Base-by-base conservation (phyloP, 2,329 filamentous ascomycete species). In the Colletotrichum tamarilloi region DNA sequence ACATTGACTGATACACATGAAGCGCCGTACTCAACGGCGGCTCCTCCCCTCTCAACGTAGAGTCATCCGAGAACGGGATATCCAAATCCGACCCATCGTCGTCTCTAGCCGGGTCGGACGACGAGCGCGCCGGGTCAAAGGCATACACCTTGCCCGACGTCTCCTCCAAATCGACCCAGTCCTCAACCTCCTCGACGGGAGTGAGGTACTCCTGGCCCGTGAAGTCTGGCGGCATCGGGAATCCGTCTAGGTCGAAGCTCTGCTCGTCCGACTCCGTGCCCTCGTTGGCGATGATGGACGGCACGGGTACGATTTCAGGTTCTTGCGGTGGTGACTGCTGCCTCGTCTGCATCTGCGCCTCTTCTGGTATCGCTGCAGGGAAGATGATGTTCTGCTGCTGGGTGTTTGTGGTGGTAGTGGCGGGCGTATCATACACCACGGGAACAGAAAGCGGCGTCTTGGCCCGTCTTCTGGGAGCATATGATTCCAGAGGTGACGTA, bases 1-100 rank as follows among this genome's bases (percentile, higher is more conserved):
- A 86, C 7, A 76, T 74, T 1, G 84, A 84, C 11, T 79, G 76
- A 64, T 80, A 81, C 28, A 85, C 75, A 28, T 75, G 67, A 12
- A 77, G 49, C 1, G 71, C 71, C 5, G 19, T 35, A 24, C 60
- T 71, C 3, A 69, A 35, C 3, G 71, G 71, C 30, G 67, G 67
- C 16, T 73, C 71, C 38, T 73, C 71, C 8, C 49, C 67, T 30
- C 62, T 60, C 76, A 24, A 77, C 73, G 42, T 77, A 77, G 53
- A 76, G 65, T 19, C 62, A 24, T 82, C 81, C 5, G 74, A 67
- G 2, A 79, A 78, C 4, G 77, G 76, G 5, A 74, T 68, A 55
- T 83, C 81, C 8, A 74, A 63, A 42, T 82, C 81, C 35, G 80
- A 79, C 6, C 75, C 67, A 3, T 82, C 80, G 3, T 71, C 77